A percentile compares a stretch with the other conserved stretches of the same genome.
Evolutionary conservation across 179 eudicot genomes (phyloP).

Genomic region (Patellifolia procumbens): DNA sequence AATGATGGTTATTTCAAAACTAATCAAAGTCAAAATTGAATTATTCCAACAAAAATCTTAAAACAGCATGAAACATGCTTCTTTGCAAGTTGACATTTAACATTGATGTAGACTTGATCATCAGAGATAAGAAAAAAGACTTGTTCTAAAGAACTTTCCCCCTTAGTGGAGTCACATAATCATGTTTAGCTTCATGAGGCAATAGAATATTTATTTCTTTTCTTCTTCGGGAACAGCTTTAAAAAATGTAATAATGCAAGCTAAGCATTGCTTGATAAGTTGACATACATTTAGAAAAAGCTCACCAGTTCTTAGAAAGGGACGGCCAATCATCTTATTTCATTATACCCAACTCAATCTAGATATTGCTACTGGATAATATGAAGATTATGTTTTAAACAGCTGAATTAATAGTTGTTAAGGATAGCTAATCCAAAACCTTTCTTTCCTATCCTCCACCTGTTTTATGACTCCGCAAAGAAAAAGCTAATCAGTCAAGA

Average conservation of each 20-base stretch:
- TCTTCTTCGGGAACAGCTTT: background rate
- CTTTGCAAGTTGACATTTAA: slow-evolving; percentile 2
- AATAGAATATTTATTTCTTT: background rate
- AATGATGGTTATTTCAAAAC: background rate
- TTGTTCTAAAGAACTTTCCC: slow-evolving; percentile 1
- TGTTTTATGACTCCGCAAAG: background rate
- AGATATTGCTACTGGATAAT: background rate
- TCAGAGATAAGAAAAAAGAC: slow-evolving; percentile 20
- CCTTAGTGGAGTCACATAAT: background rate
- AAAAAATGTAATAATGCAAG: background rate
- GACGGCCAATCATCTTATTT: background rate
- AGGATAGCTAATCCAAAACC: background rate
- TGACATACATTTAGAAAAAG: slow-evolving; percentile 5
- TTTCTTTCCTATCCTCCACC: background rate
- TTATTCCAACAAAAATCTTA: background rate
- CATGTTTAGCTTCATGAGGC: background rate
- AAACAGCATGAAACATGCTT: slow-evolving; percentile 26
- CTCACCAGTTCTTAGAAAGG: slow-evolving; percentile 14
- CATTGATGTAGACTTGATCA: slow-evolving; percentile 8
- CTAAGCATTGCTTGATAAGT: background rate
- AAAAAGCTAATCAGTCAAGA: slow-evolving; percentile 39
- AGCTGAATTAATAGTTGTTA: no score
- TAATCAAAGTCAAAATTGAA: background rate
- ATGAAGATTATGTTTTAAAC: no score
- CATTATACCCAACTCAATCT: slow-evolving; percentile 3